Evolutionary conservation across 192 early-diverging fungal species (phyloP).

Genomic region (Coemansia sp.): DNA sequence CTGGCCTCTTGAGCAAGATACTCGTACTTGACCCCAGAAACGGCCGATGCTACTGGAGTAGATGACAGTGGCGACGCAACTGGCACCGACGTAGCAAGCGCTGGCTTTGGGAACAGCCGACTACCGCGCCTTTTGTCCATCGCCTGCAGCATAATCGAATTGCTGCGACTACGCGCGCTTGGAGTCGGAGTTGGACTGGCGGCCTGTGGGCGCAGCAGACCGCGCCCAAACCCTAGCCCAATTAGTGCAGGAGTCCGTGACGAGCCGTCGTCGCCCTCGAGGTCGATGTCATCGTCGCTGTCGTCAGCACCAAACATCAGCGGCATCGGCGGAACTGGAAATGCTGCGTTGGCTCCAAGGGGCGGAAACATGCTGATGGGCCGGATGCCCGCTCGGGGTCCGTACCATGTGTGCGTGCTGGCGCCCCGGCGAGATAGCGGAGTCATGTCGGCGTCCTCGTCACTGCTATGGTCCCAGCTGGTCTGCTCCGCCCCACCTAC

Average conservation of each 20-base stretch:
- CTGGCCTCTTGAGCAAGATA: constrained; percentile 15
- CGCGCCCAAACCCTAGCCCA: constrained; percentile 16
- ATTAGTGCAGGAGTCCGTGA: constrained; percentile 43
- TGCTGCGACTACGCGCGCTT: constrained; percentile 12
- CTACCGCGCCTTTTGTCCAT: background rate
- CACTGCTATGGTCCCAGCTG: constrained; percentile 51
- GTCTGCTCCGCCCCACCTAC: constrained; percentile 22
- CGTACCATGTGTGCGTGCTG: constrained; percentile 51
- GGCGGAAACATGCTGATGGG: constrained; percentile 52
- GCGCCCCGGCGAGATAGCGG: constrained; percentile 21
- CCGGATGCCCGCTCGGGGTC: constrained; percentile 34
- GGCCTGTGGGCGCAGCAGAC: constrained; percentile 12
- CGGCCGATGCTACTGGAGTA: constrained; percentile 9
- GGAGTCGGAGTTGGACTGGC: constrained; percentile 12
- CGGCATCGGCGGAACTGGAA: constrained; percentile 45
- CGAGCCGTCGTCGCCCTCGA: constrained; percentile 67
- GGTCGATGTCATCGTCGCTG: constrained; percentile 66
- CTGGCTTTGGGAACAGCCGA: constrained; percentile 7
- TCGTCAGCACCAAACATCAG: constrained; percentile 57
- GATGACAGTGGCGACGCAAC: constrained; percentile 13
- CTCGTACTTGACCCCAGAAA: constrained; percentile 20
- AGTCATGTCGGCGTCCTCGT: constrained; percentile 18
- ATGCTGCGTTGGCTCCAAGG: constrained; percentile 16
- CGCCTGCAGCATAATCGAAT: background rate
- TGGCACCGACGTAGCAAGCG: constrained; percentile 21